Evolutionary conservation across 805 yeast species (phyloP), one percentile per base, ranked within the genome.

Genomic region (Kuraishia ogatae): DNA sequence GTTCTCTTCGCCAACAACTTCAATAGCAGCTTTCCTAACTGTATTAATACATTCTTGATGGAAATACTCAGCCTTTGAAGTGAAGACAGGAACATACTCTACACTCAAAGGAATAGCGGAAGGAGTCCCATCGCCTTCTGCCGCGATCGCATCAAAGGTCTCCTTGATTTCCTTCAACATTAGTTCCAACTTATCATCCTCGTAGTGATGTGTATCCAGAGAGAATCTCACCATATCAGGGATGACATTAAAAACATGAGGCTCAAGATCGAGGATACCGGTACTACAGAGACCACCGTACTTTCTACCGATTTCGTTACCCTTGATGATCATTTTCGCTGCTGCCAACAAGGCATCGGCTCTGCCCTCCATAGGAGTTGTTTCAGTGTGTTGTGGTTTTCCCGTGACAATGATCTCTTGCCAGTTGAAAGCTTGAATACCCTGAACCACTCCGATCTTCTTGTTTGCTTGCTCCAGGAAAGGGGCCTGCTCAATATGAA

Each of bases 401-500:
- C 91, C 91, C 15, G 62, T 70, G 22, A 85, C 77, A 19, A 67
- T 73, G 23, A 82, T 72, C 52, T 76, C 79, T 53, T 75, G 71
- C 91, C 91, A 85, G 50, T 73, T 68, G 61, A 80, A 82, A 1
- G 85, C 86, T 64, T 85, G 90, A 39, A 78, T 87, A 35, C 86
- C 87, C 13, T 73, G 72, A 13, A 85, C 90, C 51, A 84, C 71
- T 35, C 91, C 91, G 56, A 85, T 80, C 56, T 76, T 75, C 61
- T 80, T 79, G 4, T 75, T 62, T 28, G 74, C 76, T 23, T 76
- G 74, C 63, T 85, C 89, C 53, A 85, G 72, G 48, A 83, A 74
- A 15, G 91, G 90, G 5, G 91, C 91, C 67, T 85, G 91, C 62
- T 85, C 91, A 58, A 85, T 85, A 63, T 85, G 91, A 54, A 85